Evolutionary conservation across 2,329 filamentous ascomycete species (phyloP).

Genomic region (Stagonosporopsis vannaccii): DNA sequence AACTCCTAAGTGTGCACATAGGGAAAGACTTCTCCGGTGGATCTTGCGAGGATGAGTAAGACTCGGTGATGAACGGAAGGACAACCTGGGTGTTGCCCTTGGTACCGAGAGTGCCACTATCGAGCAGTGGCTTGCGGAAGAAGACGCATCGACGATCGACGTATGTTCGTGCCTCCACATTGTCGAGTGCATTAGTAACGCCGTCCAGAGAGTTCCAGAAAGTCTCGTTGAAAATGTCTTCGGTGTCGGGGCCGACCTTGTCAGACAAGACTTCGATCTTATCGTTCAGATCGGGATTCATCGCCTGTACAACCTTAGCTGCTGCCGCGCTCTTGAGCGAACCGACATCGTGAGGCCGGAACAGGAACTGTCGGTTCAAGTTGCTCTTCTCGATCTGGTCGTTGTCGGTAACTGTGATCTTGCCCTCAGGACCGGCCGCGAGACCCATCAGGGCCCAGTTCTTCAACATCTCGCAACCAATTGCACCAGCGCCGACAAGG

Average conservation of each 20-base stretch:
- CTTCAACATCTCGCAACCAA: conserved; percentile 99
- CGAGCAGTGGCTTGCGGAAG: conserved; percentile 94
- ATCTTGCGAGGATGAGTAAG: conserved; percentile 96
- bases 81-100: conserved; percentile 99
- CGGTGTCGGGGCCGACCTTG: conserved; percentile 88
- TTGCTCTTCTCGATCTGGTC: conserved; percentile 99
- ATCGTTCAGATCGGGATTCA: conserved; percentile 91
- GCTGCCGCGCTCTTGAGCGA: conserved; percentile 97
- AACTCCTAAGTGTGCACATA: conserved; percentile 96
- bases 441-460: conserved; percentile 99
- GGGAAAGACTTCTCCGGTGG: conserved; percentile 98
- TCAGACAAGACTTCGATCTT: conserved; percentile 89
- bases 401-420: conserved; percentile 95
- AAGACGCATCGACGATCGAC: conserved; percentile 96
- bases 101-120: conserved; percentile 97
- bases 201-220: conserved; percentile 91
- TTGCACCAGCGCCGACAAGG: conserved; percentile 93
- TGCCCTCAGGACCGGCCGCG: conserved; percentile 84
- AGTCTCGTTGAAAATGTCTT: conserved; percentile 90
- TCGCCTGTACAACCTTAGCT: conserved; percentile 84
- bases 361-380: conserved; percentile 95
- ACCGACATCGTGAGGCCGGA: conserved; percentile 91
- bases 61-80: conserved; percentile 89
- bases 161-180: conserved; percentile 95
- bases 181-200: conserved; percentile 96